These are phyloP conservation scores for Biscogniauxia marginata DNA, from an alignment of 2,329 filamentous ascomycete species.

Conservation along the genomic window DNA sequence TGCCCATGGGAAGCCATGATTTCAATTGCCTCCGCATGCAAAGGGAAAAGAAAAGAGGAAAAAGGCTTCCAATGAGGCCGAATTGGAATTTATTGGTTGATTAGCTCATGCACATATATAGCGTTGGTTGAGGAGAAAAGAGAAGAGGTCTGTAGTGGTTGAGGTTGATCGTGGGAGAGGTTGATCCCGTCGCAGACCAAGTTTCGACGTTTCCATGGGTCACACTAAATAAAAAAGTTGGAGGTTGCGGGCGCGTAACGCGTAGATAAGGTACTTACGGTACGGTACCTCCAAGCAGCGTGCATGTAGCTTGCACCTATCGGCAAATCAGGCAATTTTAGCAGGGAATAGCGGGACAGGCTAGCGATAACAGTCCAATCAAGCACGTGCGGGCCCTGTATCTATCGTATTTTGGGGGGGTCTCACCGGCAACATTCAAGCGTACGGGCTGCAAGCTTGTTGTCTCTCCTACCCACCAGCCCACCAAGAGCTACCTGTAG, in stretches of 20 bases:
- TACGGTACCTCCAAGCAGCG: not conserved
- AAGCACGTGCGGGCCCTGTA: not conserved
- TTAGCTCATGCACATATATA: not conserved
- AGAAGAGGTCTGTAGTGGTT: not conserved
- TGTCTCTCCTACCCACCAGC: not conserved
- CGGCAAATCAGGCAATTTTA: not conserved
- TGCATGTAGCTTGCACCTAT: not conserved
- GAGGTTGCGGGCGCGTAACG: not conserved
- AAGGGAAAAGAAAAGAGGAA: no score
- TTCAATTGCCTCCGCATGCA: conserved; percentile 14
- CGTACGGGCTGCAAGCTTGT: not conserved
- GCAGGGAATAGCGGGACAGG: not conserved
- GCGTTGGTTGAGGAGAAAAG: not conserved
- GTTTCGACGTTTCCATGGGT: not conserved
- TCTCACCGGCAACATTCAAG: not conserved
- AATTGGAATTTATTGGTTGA: not conserved
- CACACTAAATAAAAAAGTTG: not conserved
- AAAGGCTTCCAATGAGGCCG: not conserved
- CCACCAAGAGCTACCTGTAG: not conserved
- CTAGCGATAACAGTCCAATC: not conserved
- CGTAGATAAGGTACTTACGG: no score
- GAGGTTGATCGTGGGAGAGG: not conserved
- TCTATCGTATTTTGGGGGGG: not conserved
- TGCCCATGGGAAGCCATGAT: conserved; percentile 28
- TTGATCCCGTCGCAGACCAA: not conserved